Evolutionary conservation across 1,139 yeast genomes (phyloP), one percentile per base, ranked within the genome.

Genomic region (Protomyces arabidopsidicola): DNA sequence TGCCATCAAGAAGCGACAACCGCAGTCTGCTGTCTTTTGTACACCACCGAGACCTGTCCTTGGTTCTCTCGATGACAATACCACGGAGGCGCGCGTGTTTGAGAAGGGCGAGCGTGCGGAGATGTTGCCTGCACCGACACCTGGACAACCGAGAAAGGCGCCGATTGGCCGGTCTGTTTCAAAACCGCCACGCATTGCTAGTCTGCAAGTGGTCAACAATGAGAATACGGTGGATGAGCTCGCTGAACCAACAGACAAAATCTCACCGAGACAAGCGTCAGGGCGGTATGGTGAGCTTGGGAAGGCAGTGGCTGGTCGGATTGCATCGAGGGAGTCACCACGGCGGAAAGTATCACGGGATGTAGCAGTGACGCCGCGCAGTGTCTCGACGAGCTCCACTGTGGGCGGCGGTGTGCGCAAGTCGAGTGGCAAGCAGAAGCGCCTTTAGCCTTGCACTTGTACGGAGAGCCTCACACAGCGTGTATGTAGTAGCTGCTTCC

Each of bases 91-190:
- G 22, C 54, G 54, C 31, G 61, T 53, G 9, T 52, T 51, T 24
- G 62, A 58, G 12, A 58, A 58, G 45, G 62, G 62, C 8, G 64
- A 64, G 20, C 50, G 45, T 20, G 65, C 85, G 67, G 82, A 84
- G 48, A 87, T 83, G 70, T 90, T 93, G 31, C 98, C 98, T 2
- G 83, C 83, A 68, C 90, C 90, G 59, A 89, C 97, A 1, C 98
- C 98, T 0, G 98, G 98, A 1, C 98, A 93, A 75, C 98, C 98
- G 39, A 82, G 98, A 73, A 93, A 93, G 53, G 62, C 62, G 24
- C 62, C 62, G n/a, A 50, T 54, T 2, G 20, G 22, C 34, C 55
- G 62, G 10, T 38, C 34, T n/a, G 62, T 58, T 35, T 58, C 62
- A 22, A 58, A 58, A 35, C 62, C 62, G 1, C 62, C 62, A 8